Evolutionary conservation across 768 basidiomycete species (phyloP).

Genomic region (Leucocoprinus leucothites): DNA sequence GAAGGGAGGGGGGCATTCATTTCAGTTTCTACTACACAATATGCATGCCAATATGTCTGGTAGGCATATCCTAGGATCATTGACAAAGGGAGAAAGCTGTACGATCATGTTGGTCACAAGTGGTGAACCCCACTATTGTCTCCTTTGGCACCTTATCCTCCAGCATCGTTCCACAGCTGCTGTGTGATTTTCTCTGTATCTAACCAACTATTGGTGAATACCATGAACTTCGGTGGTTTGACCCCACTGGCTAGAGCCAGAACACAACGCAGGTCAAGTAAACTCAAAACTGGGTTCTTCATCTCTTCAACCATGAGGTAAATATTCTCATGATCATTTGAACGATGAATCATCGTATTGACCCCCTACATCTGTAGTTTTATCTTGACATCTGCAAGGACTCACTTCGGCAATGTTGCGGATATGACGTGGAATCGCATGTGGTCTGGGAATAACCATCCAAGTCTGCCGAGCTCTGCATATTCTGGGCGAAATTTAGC

Average conservation of each 20-base stretch:
- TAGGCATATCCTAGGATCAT: too few relatives aligned
- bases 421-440: too few relatives aligned
- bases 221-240: background rate
- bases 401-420: too few relatives aligned
- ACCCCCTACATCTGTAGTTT: background rate
- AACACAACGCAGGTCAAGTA: background rate
- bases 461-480: background rate
- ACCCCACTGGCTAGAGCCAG: background rate
- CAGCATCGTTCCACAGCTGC: too few relatives aligned
- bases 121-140: too few relatives aligned
- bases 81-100: too few relatives aligned
- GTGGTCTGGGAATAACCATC: background rate
- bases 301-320: background rate
- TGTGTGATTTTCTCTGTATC: too few relatives aligned
- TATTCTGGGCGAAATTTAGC: background rate
- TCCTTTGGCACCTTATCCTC: too few relatives aligned
- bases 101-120: too few relatives aligned
- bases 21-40: too few relatives aligned
- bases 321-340: background rate
- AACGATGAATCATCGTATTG: background rate
- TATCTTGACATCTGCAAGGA: background rate
- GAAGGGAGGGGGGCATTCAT: too few relatives aligned
- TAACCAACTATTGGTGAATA: background rate
- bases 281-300: background rate
- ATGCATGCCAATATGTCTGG: too few relatives aligned